These are phyloP conservation scores for Linanthus parryae DNA, from an alignment of 148 eudicot genomes.

Conservation along the genomic window DNA sequence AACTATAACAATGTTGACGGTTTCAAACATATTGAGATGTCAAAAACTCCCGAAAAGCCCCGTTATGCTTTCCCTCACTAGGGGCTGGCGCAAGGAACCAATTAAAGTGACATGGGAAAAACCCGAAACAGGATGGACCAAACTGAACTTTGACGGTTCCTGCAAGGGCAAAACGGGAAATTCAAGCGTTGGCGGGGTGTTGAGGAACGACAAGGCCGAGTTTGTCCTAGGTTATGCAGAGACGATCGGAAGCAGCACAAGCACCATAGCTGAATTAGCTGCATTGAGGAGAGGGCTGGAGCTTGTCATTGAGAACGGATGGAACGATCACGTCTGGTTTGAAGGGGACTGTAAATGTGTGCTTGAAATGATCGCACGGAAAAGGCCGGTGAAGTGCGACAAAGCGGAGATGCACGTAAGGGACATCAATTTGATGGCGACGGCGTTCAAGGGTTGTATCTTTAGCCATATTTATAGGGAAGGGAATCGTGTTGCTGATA, in stretches of 20 bases:
- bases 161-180: conserved; percentile 51
- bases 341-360: conserved; percentile 84
- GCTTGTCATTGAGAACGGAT: conserved; percentile 56
- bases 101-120: conserved; percentile 68
- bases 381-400: conserved; percentile 30
- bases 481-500: conserved; percentile 81
- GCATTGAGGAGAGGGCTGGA: conserved; percentile 80
- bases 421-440: conserved; percentile 45
- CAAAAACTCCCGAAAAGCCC: conserved; percentile 18
- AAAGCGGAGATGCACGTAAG: conserved; percentile 44
- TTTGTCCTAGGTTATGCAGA: conserved; percentile 81
- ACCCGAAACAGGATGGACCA: conserved; percentile 80
- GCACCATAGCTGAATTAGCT: conserved; percentile 63
- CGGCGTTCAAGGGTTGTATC: conserved; percentile 36
- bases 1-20: conserved; percentile 16
- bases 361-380: conserved; percentile 37
- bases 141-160: conserved; percentile 84
- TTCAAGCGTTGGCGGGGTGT: conserved; percentile 83
- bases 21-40: conserved; percentile 25
- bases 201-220: conserved; percentile 62
- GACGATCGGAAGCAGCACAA: conserved; percentile 46
- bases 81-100: conserved; percentile 46
- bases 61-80: conserved; percentile 16
- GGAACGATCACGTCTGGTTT: conserved; percentile 69
- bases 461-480: conserved; percentile 74